Percentiles rank a stretch among this genome's conserved stretches.
These are phyloP conservation scores for Trametes punicea DNA, from an alignment of 768 basidiomycete genomes.

Conservation along the genomic window DNA sequence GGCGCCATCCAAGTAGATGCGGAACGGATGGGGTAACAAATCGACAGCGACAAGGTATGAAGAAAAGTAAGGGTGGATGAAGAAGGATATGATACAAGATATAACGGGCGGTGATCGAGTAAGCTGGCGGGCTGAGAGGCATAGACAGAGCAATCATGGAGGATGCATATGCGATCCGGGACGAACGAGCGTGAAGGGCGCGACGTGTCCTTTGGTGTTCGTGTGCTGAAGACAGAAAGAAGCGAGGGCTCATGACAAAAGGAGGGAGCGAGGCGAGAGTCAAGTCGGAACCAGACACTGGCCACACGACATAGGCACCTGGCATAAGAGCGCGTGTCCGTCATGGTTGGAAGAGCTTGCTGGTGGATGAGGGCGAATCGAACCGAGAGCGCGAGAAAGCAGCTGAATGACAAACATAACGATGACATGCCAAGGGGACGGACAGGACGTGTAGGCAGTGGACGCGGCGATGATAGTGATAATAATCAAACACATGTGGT, in stretches of 20 bases:
- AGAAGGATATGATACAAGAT: slow-evolving; percentile 10
- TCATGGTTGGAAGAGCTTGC: slow-evolving; percentile 12
- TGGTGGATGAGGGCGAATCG: slow-evolving; percentile 5
- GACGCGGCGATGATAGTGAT: slow-evolving; percentile 20
- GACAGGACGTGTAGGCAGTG: slow-evolving; percentile 19
- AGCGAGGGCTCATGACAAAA: slow-evolving; percentile 9
- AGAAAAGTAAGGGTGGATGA: not conserved
- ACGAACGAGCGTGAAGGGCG: slow-evolving; percentile 16
- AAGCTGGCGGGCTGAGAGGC: slow-evolving; percentile 12
- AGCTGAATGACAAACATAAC: slow-evolving; percentile 23
- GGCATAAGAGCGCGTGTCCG: slow-evolving; percentile 12
- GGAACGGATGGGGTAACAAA: not conserved
- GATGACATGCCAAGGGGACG: slow-evolving; percentile 21
- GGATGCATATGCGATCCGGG: slow-evolving; percentile 9
- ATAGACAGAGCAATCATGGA: slow-evolving; percentile 11
- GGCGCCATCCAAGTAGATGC: not conserved
- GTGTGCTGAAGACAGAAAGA: not conserved
- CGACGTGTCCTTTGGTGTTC: slow-evolving; percentile 4
- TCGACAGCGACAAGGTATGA: not conserved
- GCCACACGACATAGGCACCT: slow-evolving; percentile 15
- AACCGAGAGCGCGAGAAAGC: slow-evolving; percentile 22
- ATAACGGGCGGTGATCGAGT: slow-evolving; percentile 7
- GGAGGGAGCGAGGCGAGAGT: not conserved
- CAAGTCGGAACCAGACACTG: slow-evolving; percentile 4
- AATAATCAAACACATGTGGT: slow-evolving; percentile 27